Conservation (phyloP, 176 grass and related monocot species). For the Hordeum marinum region DNA sequence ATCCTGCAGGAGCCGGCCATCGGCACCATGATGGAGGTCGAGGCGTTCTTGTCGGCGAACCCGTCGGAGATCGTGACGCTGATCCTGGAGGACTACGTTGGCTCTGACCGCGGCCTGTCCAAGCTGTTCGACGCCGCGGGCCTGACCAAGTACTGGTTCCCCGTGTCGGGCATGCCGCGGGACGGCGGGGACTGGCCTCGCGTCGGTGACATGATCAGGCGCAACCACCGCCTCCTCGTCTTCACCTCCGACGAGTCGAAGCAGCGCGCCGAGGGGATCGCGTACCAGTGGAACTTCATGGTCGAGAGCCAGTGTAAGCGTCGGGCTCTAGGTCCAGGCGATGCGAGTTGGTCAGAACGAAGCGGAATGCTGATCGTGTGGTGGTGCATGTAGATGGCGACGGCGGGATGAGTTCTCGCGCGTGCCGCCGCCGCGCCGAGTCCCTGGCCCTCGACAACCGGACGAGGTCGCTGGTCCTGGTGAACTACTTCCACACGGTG, state of each 20-base stretch:
- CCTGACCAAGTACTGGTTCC: slow-evolving; percentile 38
- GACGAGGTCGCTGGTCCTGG: slow-evolving; percentile 46
- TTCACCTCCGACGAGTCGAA: slow-evolving; percentile 41
- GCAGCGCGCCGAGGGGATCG: slow-evolving; percentile 35
- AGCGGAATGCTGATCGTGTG: not conserved
- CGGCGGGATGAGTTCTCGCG: slow-evolving; percentile 41
- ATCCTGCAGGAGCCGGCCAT: slow-evolving; percentile 26
- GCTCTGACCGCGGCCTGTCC: slow-evolving; percentile 27
- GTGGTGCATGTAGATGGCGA: slow-evolving; percentile 32
- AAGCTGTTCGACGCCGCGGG: slow-evolving; percentile 29
- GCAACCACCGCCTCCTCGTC: slow-evolving; percentile 32
- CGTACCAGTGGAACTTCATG: slow-evolving; percentile 60
- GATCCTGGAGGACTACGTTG: slow-evolving; percentile 49
- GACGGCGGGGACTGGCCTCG: slow-evolving; percentile 37
- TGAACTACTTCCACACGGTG: slow-evolving; percentile 60
- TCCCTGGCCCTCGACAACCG: slow-evolving; percentile 32
- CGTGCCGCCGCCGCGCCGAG: slow-evolving; percentile 38
- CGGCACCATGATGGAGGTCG: slow-evolving; percentile 46
- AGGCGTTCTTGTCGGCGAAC: slow-evolving; percentile 37
- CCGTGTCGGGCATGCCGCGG: slow-evolving; percentile 38
- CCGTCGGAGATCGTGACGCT: slow-evolving; percentile 43
- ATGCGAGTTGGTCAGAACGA: not conserved
- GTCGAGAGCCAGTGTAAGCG: slow-evolving; percentile 52
- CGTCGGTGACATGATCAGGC: slow-evolving; percentile 35
- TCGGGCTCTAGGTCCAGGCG: too few relatives aligned